A percentile compares a stretch with the other conserved stretches of the same genome.
Conservation (phyloP, 2,329 filamentous ascomycete genomes). For the Lasiodiplodia hormozganensis region DNA sequence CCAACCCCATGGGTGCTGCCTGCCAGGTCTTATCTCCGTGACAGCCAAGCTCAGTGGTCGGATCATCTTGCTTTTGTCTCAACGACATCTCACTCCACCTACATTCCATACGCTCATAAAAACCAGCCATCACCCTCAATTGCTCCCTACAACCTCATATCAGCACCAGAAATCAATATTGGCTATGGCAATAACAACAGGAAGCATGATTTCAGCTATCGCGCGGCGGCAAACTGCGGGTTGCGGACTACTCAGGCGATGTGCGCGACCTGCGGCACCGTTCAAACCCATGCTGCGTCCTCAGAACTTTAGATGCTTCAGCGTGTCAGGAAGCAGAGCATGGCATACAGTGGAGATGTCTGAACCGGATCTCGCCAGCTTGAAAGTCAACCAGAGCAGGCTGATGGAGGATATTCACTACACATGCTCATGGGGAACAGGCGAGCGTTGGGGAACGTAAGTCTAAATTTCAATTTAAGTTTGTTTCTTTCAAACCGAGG, state of each 20-base stretch:
- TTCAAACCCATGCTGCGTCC: constrained; percentile 11
- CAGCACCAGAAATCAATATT: background rate
- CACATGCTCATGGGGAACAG: constrained; percentile 71
- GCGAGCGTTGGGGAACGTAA: constrained; percentile 72
- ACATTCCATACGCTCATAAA: constrained; percentile 7
- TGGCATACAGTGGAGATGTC: constrained; percentile 57
- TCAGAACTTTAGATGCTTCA: background rate
- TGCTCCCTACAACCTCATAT: background rate
- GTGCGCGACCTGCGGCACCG: background rate
- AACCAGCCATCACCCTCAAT: background rate
- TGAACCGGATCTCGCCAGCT: constrained; percentile 57
- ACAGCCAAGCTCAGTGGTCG: constrained; percentile 4
- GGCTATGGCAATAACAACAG: background rate
- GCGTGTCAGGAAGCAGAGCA: constrained; percentile 39
- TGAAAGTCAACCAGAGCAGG: constrained; percentile 65
- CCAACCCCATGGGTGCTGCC: constrained; percentile 6
- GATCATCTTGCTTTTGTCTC: constrained; percentile 1
- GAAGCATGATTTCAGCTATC: constrained; percentile 1
- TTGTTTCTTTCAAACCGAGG: background rate
- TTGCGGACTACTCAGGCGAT: background rate
- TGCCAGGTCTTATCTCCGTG: constrained; percentile 7
- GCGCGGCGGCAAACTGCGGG: constrained; percentile 11
- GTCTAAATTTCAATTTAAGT: constrained; percentile 36
- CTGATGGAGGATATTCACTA: constrained; percentile 70
- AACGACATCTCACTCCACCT: constrained; percentile 21